Evolutionary conservation across 108 stramenopile genomes (phyloP).

Genomic region (Epithemia pelagica): DNA sequence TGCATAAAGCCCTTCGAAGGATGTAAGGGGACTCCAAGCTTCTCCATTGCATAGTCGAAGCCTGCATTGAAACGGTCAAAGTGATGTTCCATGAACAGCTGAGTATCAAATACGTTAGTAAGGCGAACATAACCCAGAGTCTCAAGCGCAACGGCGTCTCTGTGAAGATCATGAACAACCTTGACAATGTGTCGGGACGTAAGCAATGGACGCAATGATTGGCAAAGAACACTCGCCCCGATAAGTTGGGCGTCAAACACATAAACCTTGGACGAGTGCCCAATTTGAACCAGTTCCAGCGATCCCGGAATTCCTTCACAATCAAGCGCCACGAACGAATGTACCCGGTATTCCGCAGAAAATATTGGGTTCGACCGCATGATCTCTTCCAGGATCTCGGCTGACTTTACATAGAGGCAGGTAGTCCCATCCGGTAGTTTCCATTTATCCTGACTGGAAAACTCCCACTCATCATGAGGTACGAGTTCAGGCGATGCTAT

Average conservation of each 20-base stretch:
- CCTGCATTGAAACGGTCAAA: background rate
- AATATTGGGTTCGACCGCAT: background rate
- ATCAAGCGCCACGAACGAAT: background rate
- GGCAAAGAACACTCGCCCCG: slow-evolving; percentile 1
- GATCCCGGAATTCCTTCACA: slow-evolving; percentile 7
- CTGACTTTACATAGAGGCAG: background rate
- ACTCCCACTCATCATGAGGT: background rate
- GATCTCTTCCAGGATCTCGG: background rate
- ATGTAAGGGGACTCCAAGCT: background rate
- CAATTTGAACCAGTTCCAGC: slow-evolving; percentile 9
- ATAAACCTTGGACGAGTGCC: slow-evolving; percentile 1
- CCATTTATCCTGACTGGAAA: background rate
- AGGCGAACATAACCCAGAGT: background rate
- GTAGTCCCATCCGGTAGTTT: background rate
- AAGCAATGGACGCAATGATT: slow-evolving; percentile 7
- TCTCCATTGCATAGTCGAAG: background rate
- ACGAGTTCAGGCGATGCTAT: background rate
- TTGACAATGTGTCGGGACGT: background rate
- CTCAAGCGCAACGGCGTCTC: slow-evolving; percentile 5
- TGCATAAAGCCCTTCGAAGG: background rate
- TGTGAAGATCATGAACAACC: slow-evolving; percentile 20
- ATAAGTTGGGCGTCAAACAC: slow-evolving; percentile 10
- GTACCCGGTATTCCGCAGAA: background rate
- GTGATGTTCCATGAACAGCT: slow-evolving; percentile 1
- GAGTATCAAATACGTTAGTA: background rate